Conservation (phyloP, 305 asterid species). For the Fraxinus albicans region DNA sequence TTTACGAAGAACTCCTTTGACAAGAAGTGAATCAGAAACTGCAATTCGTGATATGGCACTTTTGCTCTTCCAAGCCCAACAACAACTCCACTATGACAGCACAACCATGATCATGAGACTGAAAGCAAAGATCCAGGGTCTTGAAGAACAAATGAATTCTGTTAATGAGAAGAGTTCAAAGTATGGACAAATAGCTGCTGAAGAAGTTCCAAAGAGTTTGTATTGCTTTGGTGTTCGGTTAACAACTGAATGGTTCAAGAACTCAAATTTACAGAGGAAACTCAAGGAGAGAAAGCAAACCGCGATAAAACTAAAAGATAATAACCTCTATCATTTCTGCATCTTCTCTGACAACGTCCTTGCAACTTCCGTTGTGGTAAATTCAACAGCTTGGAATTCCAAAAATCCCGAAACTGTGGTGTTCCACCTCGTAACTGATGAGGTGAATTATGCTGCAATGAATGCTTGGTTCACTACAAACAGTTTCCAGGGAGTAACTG, state of each 20-base stretch:
- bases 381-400: not conserved
- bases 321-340: not conserved
- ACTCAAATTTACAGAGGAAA: not conserved
- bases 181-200: not conserved
- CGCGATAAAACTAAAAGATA: not conserved
- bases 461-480: not conserved
- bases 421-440: not conserved
- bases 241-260: not conserved
- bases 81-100: not conserved
- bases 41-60: not conserved
- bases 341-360: not conserved
- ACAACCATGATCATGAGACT: not conserved
- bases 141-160: not conserved
- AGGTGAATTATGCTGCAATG: not conserved
- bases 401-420: not conserved
- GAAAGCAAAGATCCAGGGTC: slow-evolving; percentile 1
- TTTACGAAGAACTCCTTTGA: not conserved
- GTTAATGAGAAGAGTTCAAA: not conserved
- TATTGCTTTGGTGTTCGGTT: not conserved
- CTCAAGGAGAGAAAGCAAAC: not conserved
- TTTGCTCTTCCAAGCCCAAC: not conserved
- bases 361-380: not conserved
- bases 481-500: not conserved
- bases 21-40: not conserved
- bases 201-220: not conserved